Evolutionary conservation across 148 eudicot genomes (phyloP).

Genomic region (Rhododendron simsii): DNA sequence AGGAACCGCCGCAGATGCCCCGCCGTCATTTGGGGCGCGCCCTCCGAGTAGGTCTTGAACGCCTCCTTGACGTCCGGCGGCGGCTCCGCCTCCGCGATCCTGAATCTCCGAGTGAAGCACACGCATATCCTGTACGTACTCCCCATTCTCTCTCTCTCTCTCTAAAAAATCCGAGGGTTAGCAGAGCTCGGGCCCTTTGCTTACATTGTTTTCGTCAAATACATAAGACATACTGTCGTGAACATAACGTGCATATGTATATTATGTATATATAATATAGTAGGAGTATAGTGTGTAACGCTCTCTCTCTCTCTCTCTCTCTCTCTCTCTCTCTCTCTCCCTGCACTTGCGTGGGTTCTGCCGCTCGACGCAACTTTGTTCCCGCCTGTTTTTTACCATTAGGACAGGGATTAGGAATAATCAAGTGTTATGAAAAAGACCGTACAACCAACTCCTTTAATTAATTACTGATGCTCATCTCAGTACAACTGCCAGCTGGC

Average conservation of each 20-base stretch:
- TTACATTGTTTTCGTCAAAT: not conserved
- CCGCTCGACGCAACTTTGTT: not conserved
- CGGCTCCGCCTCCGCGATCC: slow-evolving; percentile 45
- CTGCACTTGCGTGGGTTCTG: not conserved
- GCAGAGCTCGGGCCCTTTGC: not conserved
- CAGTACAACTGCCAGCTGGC: too few species aligned
- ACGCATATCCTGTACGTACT: slow-evolving; percentile 63
- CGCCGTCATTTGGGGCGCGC: slow-evolving; percentile 51
- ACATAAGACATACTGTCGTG: not conserved
- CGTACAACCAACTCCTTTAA: too few species aligned
- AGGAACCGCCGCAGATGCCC: slow-evolving; percentile 59
- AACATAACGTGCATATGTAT: not conserved
- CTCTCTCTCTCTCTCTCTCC: not conserved
- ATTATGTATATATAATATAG: too few species aligned
- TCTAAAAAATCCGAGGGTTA: not conserved
- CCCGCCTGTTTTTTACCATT: not conserved
- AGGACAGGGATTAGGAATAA: not conserved
- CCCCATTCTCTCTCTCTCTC: slow-evolving; percentile 19
- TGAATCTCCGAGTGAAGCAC: slow-evolving; percentile 66
- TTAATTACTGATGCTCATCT: too few species aligned
- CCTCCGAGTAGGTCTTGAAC: slow-evolving; percentile 41
- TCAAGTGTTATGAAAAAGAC: too few species aligned
- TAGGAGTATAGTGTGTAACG: not conserved
- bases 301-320: not conserved
- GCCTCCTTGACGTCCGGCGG: slow-evolving; percentile 57